Evolutionary conservation across 257 asterid species (phyloP), one percentile per base, ranked within the genome.

Genomic region (Rehmannia glutinosa): DNA sequence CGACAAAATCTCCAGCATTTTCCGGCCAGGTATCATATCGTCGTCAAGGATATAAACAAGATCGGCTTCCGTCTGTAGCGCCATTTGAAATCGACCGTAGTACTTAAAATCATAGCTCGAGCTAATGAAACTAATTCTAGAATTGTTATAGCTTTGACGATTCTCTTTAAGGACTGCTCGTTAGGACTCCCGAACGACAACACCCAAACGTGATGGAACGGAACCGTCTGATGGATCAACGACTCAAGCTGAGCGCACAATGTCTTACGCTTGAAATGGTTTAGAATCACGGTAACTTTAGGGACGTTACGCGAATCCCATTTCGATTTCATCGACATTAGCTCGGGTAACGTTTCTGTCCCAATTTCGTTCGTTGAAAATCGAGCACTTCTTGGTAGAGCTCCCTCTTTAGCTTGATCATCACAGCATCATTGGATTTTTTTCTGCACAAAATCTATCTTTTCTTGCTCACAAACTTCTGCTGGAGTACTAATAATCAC

Each of bases 31-130:
- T 19, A 94, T 91, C 99, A 94, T 91, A 25, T 94, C 99, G 52
- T 91, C 99, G 30, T 94, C 99, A 0, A 91, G 75, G 4, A 94
- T 86, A 54, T 94, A 94, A 0, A 91, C 96, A 0, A 94, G 81
- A 23, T 94, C 97, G 0, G 87, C 86, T 20, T 94, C 97, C 0
- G 97, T 94, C 58, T 94, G 97, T 38, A 94, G 64, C 0, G 99
- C 97, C 93, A 94, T 78, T 43, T 94, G 97, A 59, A 94, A 91
- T 23, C 99, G 83, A 4, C 99, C 99, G 24, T 88, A 94, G 82
- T 94, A 94, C 73, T 94, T 91, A 49, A 94, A 94, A 64, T 88
- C 99, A 57, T 87, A 91, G 80, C 86, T 80, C 0, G 97, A 94
- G 52, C 90, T 78, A 0, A 88, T 73, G 76, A 94, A 85, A 41